Conservation (phyloP, 257 asterid genomes). For the Fraxinus anomala region DNA sequence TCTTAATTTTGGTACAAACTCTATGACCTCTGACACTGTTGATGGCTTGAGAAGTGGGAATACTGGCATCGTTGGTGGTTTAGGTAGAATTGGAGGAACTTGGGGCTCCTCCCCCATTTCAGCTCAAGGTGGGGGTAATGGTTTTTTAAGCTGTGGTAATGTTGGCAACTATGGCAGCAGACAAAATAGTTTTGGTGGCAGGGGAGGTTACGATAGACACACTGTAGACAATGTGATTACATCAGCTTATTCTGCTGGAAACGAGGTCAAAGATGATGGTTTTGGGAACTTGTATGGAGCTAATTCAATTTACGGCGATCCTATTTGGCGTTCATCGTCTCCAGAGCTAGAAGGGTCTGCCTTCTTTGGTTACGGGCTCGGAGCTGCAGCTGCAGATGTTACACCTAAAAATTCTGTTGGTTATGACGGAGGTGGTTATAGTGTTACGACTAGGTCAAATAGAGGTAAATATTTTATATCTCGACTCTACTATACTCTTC, state of each 20-base stretch:
- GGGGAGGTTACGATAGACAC: slow-evolving; percentile 50
- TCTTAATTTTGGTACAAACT: slow-evolving; percentile 38
- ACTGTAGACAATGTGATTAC: slow-evolving; percentile 39
- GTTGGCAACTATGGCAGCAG: slow-evolving; percentile 32
- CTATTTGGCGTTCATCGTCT: slow-evolving; percentile 56
- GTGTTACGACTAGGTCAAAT: slow-evolving; percentile 58
- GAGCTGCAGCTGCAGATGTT: slow-evolving; percentile 47
- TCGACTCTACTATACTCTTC: background rate
- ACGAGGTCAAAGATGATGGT: slow-evolving; percentile 41
- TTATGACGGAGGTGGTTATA: slow-evolving; percentile 50
- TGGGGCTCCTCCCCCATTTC: slow-evolving; percentile 61
- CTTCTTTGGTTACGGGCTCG: slow-evolving; percentile 50
- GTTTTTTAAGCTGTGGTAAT: slow-evolving; percentile 41
- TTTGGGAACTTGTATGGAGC: slow-evolving; percentile 50
- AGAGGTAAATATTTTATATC: slow-evolving; percentile 50
- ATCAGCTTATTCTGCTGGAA: slow-evolving; percentile 43
- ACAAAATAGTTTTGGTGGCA: slow-evolving; percentile 41
- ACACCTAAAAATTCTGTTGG: slow-evolving; percentile 49
- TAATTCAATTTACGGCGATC: slow-evolving; percentile 45
- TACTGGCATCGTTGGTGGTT: slow-evolving; percentile 41
- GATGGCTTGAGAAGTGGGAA: slow-evolving; percentile 48
- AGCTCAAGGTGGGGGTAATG: slow-evolving; percentile 48
- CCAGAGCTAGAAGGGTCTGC: slow-evolving; percentile 47
- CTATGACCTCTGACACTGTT: slow-evolving; percentile 38
- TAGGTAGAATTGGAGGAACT: slow-evolving; percentile 60